Percentiles rank a stretch among this genome's conserved stretches.
Evolutionary conservation across 202 grass and related monocot genomes (phyloP).

Genomic region (Panicum hallii): DNA sequence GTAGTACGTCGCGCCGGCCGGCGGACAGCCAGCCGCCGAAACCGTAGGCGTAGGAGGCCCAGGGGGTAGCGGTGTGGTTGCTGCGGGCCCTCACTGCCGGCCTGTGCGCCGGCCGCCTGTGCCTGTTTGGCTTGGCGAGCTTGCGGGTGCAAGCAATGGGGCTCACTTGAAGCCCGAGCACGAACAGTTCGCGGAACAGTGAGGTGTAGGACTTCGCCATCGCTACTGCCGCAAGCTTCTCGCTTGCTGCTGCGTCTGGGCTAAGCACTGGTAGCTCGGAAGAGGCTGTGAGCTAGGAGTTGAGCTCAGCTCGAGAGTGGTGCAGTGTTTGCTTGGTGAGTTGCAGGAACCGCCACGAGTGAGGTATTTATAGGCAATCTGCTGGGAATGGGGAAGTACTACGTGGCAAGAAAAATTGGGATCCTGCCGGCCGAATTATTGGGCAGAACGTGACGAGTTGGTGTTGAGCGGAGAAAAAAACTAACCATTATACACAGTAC

Average conservation of each 20-base stretch:
- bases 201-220: constrained; percentile 52
- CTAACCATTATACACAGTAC: not conserved
- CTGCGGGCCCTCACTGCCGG: constrained; percentile 14
- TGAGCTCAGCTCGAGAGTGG: constrained; percentile 40
- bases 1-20: constrained; percentile 84
- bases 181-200: constrained; percentile 19
- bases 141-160: constrained; percentile 57
- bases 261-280: not conserved
- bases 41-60: constrained; percentile 36
- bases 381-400: constrained; percentile 29
- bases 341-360: constrained; percentile 17
- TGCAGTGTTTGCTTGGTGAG: constrained; percentile 48
- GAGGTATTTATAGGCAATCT: constrained; percentile 50
- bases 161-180: constrained; percentile 47
- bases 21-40: constrained; percentile 54
- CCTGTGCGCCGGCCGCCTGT: not conserved
- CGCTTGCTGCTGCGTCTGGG: not conserved
- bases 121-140: constrained; percentile 29
- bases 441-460: constrained; percentile 57
- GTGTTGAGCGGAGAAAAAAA: constrained; percentile 14
- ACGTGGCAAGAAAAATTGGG: constrained; percentile 24
- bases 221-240: not conserved
- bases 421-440: constrained; percentile 51
- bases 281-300: constrained; percentile 6
- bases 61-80: constrained; percentile 41